These are phyloP conservation scores for Candida chauliodis DNA, from an alignment of 805 yeast species.

Conservation along the genomic window DNA sequence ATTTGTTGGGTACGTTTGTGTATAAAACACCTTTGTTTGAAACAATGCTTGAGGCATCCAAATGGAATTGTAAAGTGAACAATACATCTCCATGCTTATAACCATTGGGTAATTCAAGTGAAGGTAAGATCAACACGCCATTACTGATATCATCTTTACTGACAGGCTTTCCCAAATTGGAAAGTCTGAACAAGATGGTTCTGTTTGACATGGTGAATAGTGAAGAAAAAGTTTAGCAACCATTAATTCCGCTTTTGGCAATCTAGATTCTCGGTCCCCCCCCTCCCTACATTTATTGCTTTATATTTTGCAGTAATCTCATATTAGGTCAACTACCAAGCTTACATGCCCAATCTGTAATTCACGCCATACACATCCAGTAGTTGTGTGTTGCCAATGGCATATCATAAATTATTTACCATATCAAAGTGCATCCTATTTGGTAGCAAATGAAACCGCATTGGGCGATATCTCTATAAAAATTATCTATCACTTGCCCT, in stretches of 20 bases:
- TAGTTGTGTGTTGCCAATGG: too few relatives aligned
- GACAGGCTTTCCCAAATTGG: constrained; percentile 47
- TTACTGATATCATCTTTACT: constrained; percentile 29
- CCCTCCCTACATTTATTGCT: too few relatives aligned
- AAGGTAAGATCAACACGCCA: constrained; percentile 53
- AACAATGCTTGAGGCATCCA: constrained; percentile 74
- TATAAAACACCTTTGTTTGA: constrained; percentile 67
- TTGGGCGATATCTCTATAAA: background rate
- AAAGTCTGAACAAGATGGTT: constrained; percentile 45
- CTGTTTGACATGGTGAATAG: constrained; percentile 12
- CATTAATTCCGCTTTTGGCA: constrained; percentile 3
- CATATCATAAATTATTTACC: too few relatives aligned
- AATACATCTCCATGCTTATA: constrained; percentile 38
- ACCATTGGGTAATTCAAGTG: constrained; percentile 33
- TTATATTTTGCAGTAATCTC: too few relatives aligned
- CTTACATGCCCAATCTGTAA: too few relatives aligned
- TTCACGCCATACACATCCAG: too few relatives aligned
- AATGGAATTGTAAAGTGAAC: constrained; percentile 52
- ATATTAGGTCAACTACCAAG: too few relatives aligned
- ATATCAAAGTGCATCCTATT: too few relatives aligned
- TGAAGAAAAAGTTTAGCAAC: constrained; percentile 1
- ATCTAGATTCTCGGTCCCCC: too few relatives aligned
- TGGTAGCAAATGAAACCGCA: background rate
- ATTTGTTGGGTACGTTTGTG: constrained; percentile 64
- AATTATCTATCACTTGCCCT: background rate